These are phyloP conservation scores for Macrophomina tecta DNA, from an alignment of 2,329 filamentous ascomycete species.

Conservation along the genomic window DNA sequence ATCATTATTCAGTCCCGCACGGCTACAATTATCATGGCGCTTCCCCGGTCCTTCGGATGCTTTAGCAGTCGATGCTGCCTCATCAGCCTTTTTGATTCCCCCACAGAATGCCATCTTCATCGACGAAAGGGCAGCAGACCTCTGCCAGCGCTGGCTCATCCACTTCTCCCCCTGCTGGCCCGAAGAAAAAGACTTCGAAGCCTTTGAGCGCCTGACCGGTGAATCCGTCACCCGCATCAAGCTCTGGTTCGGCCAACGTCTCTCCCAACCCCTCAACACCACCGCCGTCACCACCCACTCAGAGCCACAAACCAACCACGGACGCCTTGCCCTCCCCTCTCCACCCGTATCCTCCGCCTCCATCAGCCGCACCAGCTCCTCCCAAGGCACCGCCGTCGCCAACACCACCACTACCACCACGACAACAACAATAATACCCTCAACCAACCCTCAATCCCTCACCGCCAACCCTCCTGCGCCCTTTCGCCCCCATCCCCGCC, in stretches of 20 bases:
- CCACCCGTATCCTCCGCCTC: not conserved
- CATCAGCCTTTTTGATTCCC: not conserved
- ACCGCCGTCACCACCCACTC: not conserved
- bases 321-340: too few species aligned
- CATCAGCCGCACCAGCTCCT: not conserved
- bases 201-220: conserved; percentile 2
- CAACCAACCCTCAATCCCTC: not conserved
- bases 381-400: too few species aligned
- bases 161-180: conserved; percentile 8
- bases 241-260: conserved; percentile 2
- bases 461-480: not conserved
- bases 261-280: not conserved
- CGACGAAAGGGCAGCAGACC: conserved; percentile 2
- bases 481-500: not conserved
- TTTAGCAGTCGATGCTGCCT: too few species aligned
- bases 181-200: conserved; percentile 10
- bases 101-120: not conserved
- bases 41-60: too few species aligned
- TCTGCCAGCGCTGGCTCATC: conserved; percentile 6
- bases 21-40: too few species aligned
- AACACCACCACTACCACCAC: not conserved
- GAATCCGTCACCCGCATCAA: conserved; percentile 1
- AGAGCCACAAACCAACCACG: not conserved
- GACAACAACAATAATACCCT: not conserved
- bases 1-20: not conserved